Base-by-base conservation (phyloP, 108 stramenopile genomes). In the Nannochloropsis salina region DNA sequence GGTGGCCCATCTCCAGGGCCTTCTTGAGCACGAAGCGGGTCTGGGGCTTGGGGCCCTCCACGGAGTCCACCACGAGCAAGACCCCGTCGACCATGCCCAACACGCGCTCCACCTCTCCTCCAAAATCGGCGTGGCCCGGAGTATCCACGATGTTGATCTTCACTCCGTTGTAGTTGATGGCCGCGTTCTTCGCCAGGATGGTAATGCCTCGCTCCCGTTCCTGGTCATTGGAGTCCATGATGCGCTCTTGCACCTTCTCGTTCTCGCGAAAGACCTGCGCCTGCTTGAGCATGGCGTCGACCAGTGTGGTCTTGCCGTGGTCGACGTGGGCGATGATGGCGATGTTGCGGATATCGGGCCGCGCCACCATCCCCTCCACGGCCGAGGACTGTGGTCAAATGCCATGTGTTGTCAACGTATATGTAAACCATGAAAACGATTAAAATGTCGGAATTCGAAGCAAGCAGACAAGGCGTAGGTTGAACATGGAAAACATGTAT, bases 111-210 rank as follows among this genome's bases (percentile, higher is more conserved):
- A 98, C 98, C 90, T 99, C 99, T 43, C 98, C 98, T n/a, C 97
- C 96, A 85, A 99, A 99, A 86, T 99, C 99, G 2, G 97, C 96
- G 95, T 98, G 97, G 84, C 93, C 95, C 22, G 99, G 99, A 40
- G 99, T 99, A 91, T 99, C 99, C 89, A 99, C 96, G 81, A 99
- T 91, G 87, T 99, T 99, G 87, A 98, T 95, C 86, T 98, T 98
- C 11, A 93, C 89, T 10, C 94, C 98, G 84, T 96, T 91, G 82
- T 96, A 93, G 92, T 93, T 93, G 45, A 99, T 95, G 10, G 96
- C 96, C 83, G 97, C 91, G 89, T 97, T 97, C 93, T 99, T 99
- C 42, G 97, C 95, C 22, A 99, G 89, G 88, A 99, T 98, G 42
- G 99, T 99, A 85, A 99, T 99, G 21, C 99, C 99, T 41, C 99